Evolutionary conservation across 1,284 basidiomycete species (phyloP).

Genomic region (Trametes sp.): DNA sequence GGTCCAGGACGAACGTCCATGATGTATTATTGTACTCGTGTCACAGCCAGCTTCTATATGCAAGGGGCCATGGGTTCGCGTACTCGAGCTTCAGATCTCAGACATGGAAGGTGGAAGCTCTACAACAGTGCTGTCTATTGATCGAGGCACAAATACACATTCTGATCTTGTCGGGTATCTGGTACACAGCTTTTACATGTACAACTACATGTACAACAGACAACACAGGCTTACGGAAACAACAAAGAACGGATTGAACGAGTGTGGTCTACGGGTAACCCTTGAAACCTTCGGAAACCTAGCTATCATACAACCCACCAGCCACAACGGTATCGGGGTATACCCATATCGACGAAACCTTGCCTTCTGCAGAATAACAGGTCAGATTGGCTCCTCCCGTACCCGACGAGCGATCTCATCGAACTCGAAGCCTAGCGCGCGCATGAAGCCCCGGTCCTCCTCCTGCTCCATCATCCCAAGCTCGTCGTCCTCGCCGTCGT

Average conservation of each 20-base stretch:
- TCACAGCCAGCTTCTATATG: too few relatives aligned
- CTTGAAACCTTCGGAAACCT: too few relatives aligned
- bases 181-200: neutral
- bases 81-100: too few relatives aligned
- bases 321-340: neutral
- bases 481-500: constrained; percentile 22
- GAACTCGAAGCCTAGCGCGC: constrained; percentile 40
- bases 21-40: too few relatives aligned
- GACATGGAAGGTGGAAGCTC: too few relatives aligned
- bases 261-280: neutral
- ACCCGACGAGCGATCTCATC: constrained; percentile 34
- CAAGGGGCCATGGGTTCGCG: too few relatives aligned
- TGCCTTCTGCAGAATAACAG: too few relatives aligned
- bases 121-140: too few relatives aligned
- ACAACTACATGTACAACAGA: neutral
- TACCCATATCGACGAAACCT: too few relatives aligned
- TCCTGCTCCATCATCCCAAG: constrained; percentile 29
- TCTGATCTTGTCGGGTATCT: neutral
- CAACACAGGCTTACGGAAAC: neutral
- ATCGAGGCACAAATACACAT: neutral
- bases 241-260: neutral
- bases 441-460: constrained; percentile 39
- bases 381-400: constrained; percentile 22
- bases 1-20: neutral
- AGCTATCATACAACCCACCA: neutral